phyloP scores from a whole-genome alignment of 148 eudicot species.

The Rhododendron griersonianum region DNA sequence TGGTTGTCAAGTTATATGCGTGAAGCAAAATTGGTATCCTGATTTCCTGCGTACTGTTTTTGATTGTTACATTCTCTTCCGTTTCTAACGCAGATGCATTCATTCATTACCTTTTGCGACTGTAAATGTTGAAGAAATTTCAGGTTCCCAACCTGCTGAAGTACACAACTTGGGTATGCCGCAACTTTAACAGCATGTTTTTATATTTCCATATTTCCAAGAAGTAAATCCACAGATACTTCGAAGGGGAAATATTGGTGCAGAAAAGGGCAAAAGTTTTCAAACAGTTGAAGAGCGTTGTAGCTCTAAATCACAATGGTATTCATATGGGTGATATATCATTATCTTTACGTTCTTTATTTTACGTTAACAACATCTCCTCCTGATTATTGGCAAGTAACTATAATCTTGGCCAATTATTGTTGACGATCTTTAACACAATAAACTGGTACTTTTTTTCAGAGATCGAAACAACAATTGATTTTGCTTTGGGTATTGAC shows the following conservation, averaged over 20 bases:
- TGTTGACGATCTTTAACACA: background rate
- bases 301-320: background rate
- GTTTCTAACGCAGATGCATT: conserved; percentile 42
- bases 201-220: background rate
- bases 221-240: background rate
- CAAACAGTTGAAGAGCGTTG: background rate
- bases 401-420: background rate
- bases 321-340: background rate
- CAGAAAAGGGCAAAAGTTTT: background rate
- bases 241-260: background rate
- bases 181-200: background rate
- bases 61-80: background rate
- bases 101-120: conserved; percentile 76
- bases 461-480: background rate
- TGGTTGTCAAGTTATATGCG: background rate
- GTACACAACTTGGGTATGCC: conserved; percentile 77
- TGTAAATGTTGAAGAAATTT: conserved; percentile 68
- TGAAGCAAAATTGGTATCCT: background rate
- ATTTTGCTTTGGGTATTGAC: background rate
- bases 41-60: background rate
- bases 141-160: conserved; percentile 86
- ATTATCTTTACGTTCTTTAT: background rate
- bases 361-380: background rate
- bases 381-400: background rate
- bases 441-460: background rate